Percentiles rank a stretch among this genome's conserved stretches.
These are phyloP conservation scores for Yamadazyma epiphylla DNA, from an alignment of 1,139 yeast species.

Conservation along the genomic window DNA sequence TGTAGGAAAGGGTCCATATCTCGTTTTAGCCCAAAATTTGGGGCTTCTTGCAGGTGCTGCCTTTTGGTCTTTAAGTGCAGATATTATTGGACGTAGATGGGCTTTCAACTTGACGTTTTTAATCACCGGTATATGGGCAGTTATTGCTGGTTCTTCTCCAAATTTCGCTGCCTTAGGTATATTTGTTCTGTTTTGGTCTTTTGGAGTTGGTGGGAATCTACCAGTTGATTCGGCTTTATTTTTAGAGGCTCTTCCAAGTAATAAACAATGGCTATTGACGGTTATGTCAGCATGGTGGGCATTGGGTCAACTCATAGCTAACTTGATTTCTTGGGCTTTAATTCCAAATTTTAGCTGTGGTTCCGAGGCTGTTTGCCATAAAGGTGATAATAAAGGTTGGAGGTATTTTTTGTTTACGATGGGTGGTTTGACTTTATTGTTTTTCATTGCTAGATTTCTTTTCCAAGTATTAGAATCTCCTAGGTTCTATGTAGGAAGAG, in stretches of 20 bases:
- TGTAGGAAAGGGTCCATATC: constrained; percentile 28
- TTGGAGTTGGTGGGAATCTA: constrained; percentile 45
- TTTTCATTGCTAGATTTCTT: constrained; percentile 32
- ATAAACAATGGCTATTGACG: constrained; percentile 38
- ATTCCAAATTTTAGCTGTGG: constrained; percentile 36
- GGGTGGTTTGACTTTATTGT: constrained; percentile 38
- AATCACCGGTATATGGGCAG: constrained; percentile 36
- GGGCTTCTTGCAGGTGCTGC: constrained; percentile 41
- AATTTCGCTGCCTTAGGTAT: constrained; percentile 39
- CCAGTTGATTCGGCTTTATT: constrained; percentile 46
- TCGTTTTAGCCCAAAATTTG: constrained; percentile 40
- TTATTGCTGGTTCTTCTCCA: constrained; percentile 36
- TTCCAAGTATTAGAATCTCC: constrained; percentile 41
- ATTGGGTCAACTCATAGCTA: constrained; percentile 37
- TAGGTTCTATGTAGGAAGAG: constrained; percentile 34
- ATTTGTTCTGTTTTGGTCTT: constrained; percentile 39
- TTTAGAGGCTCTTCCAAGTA: constrained; percentile 37
- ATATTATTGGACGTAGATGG: constrained; percentile 41
- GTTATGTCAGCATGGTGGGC: constrained; percentile 47
- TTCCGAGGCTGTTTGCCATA: constrained; percentile 21
- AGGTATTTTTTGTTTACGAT: constrained; percentile 37
- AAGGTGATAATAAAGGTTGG: constrained; percentile 42
- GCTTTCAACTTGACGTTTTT: constrained; percentile 41
- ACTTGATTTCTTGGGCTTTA: constrained; percentile 38
- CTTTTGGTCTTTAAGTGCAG: constrained; percentile 40